Evolutionary conservation across 2,329 filamentous ascomycete genomes (phyloP).

Genomic region (Metarhizium humberi): DNA sequence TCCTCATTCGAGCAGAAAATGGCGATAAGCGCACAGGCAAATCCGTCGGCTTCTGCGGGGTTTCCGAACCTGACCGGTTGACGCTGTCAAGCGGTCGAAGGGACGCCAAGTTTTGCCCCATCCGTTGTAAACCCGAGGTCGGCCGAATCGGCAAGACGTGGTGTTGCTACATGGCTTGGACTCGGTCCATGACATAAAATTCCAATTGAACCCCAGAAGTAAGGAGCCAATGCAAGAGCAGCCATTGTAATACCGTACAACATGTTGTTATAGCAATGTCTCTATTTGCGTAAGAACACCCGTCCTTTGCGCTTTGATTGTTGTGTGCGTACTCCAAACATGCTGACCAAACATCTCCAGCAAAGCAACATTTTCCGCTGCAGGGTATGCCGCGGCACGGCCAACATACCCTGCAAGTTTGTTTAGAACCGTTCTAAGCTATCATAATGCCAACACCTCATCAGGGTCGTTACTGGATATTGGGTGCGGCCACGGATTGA

Average conservation of each 20-base stretch:
- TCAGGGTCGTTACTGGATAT: conserved; percentile 40
- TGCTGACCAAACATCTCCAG: conserved; percentile 20
- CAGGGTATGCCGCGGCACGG: conserved; percentile 50
- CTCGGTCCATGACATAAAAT: neutral
- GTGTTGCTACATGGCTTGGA: neutral
- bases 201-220: neutral
- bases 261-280: conserved; percentile 25
- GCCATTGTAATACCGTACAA: neutral
- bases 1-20: neutral
- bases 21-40: neutral
- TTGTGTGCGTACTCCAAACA: neutral
- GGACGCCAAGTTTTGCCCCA: neutral
- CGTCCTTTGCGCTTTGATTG: neutral
- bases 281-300: conserved; percentile 34
- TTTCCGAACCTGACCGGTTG: neutral
- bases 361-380: conserved; percentile 45
- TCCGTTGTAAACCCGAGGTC: conserved; percentile 4
- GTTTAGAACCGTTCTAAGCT: conserved; percentile 43
- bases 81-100: neutral
- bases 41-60: neutral
- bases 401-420: conserved; percentile 48
- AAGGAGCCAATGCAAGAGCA: neutral
- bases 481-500: conserved; percentile 54
- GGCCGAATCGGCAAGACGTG: conserved; percentile 4
- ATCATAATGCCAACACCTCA: conserved; percentile 32